These are phyloP conservation scores for Aspergillus japonicus DNA, from an alignment of 2,329 filamentous ascomycete genomes.

Conservation along the genomic window DNA sequence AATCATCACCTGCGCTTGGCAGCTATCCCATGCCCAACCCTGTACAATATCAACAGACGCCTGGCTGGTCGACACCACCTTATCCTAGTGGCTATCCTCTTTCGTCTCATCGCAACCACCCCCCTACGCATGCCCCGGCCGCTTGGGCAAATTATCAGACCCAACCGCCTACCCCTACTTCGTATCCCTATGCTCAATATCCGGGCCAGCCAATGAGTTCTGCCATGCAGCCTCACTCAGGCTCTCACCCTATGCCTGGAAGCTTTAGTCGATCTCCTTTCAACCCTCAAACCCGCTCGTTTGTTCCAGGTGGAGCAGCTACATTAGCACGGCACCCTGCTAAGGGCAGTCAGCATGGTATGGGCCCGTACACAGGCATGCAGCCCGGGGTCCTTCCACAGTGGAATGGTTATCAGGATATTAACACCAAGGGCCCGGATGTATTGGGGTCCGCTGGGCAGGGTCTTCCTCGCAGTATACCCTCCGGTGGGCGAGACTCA, in stretches of 20 bases:
- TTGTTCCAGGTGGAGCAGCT: constrained; percentile 65
- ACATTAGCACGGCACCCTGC: constrained; percentile 33
- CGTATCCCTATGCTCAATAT: constrained; percentile 78
- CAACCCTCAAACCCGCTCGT: constrained; percentile 91
- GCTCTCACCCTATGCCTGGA: constrained; percentile 78
- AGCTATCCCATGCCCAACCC: constrained; percentile 37
- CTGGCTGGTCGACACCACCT: constrained; percentile 34
- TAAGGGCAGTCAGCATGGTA: constrained; percentile 30
- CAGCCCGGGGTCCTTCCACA: constrained; percentile 25
- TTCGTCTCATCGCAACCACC: constrained; percentile 40
- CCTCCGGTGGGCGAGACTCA: constrained; percentile 35
- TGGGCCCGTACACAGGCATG: constrained; percentile 28
- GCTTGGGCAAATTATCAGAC: constrained; percentile 41
- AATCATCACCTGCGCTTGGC: constrained; percentile 40
- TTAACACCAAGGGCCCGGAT: constrained; percentile 23
- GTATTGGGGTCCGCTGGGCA: constrained; percentile 15
- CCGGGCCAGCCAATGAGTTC: constrained; percentile 58
- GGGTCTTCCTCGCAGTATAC: constrained; percentile 21
- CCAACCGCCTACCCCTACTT: constrained; percentile 43
- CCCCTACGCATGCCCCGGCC: constrained; percentile 21
- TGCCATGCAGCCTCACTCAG: constrained; percentile 69
- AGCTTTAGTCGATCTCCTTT: constrained; percentile 83
- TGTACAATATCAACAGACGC: constrained; percentile 32
- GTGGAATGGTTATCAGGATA: constrained; percentile 31
- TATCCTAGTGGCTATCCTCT: constrained; percentile 35